Evolutionary conservation across 768 basidiomycete genomes (phyloP), one percentile per base, ranked within the genome.

Genomic region (Amanita jacksonii): DNA sequence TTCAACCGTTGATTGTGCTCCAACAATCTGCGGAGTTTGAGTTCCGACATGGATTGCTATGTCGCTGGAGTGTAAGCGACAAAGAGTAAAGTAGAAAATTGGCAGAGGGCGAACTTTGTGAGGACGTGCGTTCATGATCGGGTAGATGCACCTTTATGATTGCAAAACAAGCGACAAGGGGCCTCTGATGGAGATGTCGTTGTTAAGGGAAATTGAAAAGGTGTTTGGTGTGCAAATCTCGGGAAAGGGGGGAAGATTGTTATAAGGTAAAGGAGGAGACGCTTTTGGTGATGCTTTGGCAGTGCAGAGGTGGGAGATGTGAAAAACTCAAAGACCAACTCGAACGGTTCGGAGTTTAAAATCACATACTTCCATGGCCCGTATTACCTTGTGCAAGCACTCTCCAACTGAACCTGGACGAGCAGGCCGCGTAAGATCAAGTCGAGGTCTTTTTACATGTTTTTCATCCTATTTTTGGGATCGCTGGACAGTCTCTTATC

Each of bases 41-140:
- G 85, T 75, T 96, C 93, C 39, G 87, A 88, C 90, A 97, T 94
- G 56, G 89, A 88, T 75, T 92, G 91, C 75, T 76, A 55, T 38
- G 46, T 55, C 8, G 20, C 37, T 12, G 41, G 35, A 38, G 45
- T 43, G 22, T 31, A 34, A 41, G 41, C 9, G 15, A 32, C 10
- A 18, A 41, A 16, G 35, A 36, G 20, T 28, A 37, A 23, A 13
- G 27, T 19, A 23, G 23, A 5, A 47, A 49, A 33, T 34, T 41
- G 43, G n/a, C n/a, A 41, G 52, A 49, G 42, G 28, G 54, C 65
- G 51, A 49, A 73, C 74, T 63, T 85, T 85, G 62, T 83, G 83
- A 19, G 81, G 81, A 54, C 84, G 77, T 45, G 77, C 68, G 62
- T 79, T 84, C 84, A 85, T 85, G 56, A 52, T 62, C 51, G 53